Base-by-base conservation (phyloP, 2,329 filamentous ascomycete genomes). In the Botrytis porri region DNA sequence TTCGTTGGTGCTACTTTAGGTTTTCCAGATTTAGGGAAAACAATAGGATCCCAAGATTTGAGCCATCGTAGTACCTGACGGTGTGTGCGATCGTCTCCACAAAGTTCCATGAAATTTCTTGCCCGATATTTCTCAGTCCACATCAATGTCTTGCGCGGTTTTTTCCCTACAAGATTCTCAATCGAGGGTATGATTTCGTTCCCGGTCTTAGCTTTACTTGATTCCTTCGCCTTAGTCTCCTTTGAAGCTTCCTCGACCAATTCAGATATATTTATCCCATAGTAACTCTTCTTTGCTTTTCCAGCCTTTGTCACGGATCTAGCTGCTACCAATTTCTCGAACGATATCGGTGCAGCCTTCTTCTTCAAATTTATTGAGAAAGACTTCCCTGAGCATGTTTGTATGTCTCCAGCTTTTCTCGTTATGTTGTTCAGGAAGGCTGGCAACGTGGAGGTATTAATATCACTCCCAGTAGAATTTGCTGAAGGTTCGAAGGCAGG, bases 41-140 rank as follows among this genome's bases (percentile, higher is more conserved):
- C 96, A 39, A 98, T 86, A 0, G 92, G 87, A 80, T 99, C 96
- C 96, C 96, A 99, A 29, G 88, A 87, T 83, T 98, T 99, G 60
- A 99, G 84, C 96, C 96, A 99, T 70, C 93, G 90, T 72, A 99
- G 84, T 7, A 99, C 95, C 74, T 92, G 88, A 74, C 96, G 89
- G 82, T 99, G 97, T 39, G 95, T 98, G 62, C 94, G 87, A 80
- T 99, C 96, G 78, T 99, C 96, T 41, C 97, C 97, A 65, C 97
- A 93, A 0, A 99, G 86, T 77, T 99, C 96, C 77, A 95, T 93
- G 79, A 98, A 99, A 78, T 90, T 95, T 74, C 90, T 89, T 41
- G 96, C 96, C 51, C 96, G 91, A 80, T 99, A 99, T 81, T 99
- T 99, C 81, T 99, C 96, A 0, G 95, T 97, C 96, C 96, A 99